Evolutionary conservation across 208 protist species (phyloP).

Genomic region (Novymonas esmeraldas): DNA sequence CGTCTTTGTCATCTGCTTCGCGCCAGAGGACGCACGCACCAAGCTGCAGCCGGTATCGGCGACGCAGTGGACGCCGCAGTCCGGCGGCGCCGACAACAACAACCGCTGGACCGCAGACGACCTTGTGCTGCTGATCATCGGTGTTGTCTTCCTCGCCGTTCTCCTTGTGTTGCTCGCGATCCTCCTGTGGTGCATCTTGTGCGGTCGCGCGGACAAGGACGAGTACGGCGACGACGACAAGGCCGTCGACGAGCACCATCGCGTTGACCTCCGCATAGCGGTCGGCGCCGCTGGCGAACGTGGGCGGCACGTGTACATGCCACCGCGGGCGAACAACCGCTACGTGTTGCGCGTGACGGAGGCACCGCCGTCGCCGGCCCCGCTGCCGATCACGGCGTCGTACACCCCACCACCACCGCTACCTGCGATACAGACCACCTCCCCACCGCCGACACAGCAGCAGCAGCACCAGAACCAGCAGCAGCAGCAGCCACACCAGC

Average conservation of each 20-base stretch:
- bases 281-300: background rate
- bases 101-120: conserved; percentile 56
- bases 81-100: background rate
- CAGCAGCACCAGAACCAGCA: conserved; percentile 4
- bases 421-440: background rate
- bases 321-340: conserved; percentile 77
- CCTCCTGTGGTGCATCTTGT: conserved; percentile 72
- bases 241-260: conserved; percentile 11
- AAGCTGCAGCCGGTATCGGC: conserved; percentile 43
- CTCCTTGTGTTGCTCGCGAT: conserved; percentile 68
- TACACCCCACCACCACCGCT: background rate
- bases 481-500: conserved; percentile 9
- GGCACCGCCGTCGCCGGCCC: background rate
- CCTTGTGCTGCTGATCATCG: conserved; percentile 74
- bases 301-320: conserved; percentile 46
- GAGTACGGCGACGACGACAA: background rate
- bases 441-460: background rate
- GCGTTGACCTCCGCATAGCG: conserved; percentile 6
- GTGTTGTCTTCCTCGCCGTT: conserved; percentile 73
- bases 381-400: conserved; percentile 8
- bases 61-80: conserved; percentile 17
- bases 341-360: conserved; percentile 45
- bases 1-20: conserved; percentile 71
- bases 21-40: conserved; percentile 45
- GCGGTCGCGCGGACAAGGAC: conserved; percentile 18